Percentiles rank a stretch among this genome's conserved stretches.
Evolutionary conservation across 2,329 filamentous ascomycete genomes (phyloP).

Genomic region (Orbilia ellipsospora): DNA sequence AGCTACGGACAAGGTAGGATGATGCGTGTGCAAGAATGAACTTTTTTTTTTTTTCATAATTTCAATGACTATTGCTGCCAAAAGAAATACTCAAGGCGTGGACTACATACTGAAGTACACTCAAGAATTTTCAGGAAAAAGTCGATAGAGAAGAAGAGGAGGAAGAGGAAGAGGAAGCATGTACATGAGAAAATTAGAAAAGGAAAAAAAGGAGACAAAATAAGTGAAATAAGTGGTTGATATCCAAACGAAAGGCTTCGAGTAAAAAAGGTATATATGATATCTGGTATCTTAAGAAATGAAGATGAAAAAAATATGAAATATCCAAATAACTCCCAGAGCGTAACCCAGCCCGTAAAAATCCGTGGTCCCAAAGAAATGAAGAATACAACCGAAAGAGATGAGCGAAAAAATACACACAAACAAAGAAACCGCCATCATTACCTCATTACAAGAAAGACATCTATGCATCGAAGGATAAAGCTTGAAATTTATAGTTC

Average conservation of each 20-base stretch:
- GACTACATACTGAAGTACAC: no score
- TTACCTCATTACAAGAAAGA: conserved; percentile 26
- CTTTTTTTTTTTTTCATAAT: no score
- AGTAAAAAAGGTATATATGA: conserved; percentile 3
- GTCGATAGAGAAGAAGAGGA: no score
- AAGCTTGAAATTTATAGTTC: conserved; percentile 29
- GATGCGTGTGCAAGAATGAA: no score
- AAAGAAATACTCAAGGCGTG: no score
- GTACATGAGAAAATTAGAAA: no score
- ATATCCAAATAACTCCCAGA: conserved; percentile 18
- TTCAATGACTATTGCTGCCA: no score
- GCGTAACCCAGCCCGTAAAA: conserved; percentile 3
- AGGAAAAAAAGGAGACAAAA: no score
- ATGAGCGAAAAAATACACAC: not conserved
- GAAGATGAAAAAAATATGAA: not conserved
- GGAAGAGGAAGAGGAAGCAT: no score
- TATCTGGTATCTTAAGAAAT: conserved; percentile 13
- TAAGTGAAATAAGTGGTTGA: not conserved
- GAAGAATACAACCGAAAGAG: conserved; percentile 3
- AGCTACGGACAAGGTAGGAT: no score
- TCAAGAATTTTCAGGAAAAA: no score
- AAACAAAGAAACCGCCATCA: conserved; percentile 6
- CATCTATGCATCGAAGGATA: not conserved
- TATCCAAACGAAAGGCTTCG: not conserved
- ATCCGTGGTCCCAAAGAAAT: conserved; percentile 10